Base-by-base conservation (phyloP, 805 yeast genomes). In the Zygotorulaspora sp. region DNA sequence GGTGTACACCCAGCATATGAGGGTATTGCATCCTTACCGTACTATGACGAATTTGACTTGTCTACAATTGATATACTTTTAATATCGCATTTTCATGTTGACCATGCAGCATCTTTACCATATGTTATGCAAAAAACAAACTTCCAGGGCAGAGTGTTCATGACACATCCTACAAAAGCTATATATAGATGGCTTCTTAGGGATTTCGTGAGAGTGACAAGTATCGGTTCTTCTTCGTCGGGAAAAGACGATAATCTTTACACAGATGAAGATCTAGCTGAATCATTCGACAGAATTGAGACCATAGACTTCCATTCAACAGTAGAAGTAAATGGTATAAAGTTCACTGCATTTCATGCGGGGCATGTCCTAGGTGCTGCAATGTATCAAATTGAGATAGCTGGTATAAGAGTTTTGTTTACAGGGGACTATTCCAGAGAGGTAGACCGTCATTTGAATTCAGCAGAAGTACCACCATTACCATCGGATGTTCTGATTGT, bases 331-430 rank as follows among this genome's bases (percentile, higher is more conserved):
- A 94, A 85, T 42, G 98, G 98, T 36, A 81, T 92, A 40, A 72
- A 92, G 55, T 90, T 92, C 67, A 92, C 98, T 1, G 98, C 98
- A 1, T 92, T 83, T 61, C 99, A 90, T 65, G 99, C 99, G 6
- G 99, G 99, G n/a, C 99, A 92, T 71, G 99, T 92, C 9, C 68
- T 92, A 30, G 99, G 99, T 38, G 97, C 98, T 8, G 96, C 97
- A 9, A 92, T 92, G 97, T 92, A 81, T 61, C 80, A 92, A 48
- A 77, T 92, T 33, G 99, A 92, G 61, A 83, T 92, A 52, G 96
- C 96, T 13, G 97, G 97, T 0, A 66, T 90, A 42, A 84, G 86
- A 49, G 72, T 87, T 0, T 62, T 92, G 35, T 92, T 90, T 58
- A 92, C 99, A 0, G 99, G 99, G 40, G 99, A 92, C 62, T 92